Evolutionary conservation across 1,139 yeast genomes (phyloP).

Genomic region (Saccharomyces hybrid): DNA sequence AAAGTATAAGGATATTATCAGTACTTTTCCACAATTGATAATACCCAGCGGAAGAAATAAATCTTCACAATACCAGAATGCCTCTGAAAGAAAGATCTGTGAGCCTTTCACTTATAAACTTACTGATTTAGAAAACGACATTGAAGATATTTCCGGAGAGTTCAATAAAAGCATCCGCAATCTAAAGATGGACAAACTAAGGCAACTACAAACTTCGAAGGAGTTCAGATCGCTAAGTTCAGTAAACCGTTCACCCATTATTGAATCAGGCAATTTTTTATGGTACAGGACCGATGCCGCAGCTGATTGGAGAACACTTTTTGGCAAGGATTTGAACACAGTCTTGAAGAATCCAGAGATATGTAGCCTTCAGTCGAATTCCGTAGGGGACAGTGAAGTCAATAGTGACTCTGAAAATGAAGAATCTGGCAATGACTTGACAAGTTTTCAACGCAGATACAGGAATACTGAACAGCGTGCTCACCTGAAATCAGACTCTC

Average conservation of each 20-base stretch:
- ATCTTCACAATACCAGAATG: not conserved
- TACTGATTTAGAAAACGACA: not conserved
- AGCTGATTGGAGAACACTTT: not conserved
- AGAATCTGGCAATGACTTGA: not conserved
- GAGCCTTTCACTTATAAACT: not conserved
- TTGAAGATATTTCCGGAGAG: not conserved
- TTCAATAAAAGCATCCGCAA: not conserved
- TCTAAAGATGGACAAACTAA: not conserved
- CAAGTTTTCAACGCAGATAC: not conserved
- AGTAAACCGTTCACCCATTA: not conserved
- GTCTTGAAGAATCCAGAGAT: not conserved
- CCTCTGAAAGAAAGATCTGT: not conserved
- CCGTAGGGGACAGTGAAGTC: not conserved
- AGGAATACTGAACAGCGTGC: slow-evolving; percentile 1
- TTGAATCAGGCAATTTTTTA: not conserved
- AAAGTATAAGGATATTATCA: not conserved
- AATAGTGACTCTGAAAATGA: not conserved
- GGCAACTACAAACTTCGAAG: not conserved
- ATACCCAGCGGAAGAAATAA: not conserved
- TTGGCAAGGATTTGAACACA: not conserved
- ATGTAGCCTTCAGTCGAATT: not conserved
- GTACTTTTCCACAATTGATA: not conserved
- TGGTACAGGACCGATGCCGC: not conserved
- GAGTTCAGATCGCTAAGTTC: not conserved
- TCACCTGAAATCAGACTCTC: slow-evolving; percentile 2